phyloP scores from a whole-genome alignment of 179 eudicot genomes.

The Beta macrorhiza region DNA sequence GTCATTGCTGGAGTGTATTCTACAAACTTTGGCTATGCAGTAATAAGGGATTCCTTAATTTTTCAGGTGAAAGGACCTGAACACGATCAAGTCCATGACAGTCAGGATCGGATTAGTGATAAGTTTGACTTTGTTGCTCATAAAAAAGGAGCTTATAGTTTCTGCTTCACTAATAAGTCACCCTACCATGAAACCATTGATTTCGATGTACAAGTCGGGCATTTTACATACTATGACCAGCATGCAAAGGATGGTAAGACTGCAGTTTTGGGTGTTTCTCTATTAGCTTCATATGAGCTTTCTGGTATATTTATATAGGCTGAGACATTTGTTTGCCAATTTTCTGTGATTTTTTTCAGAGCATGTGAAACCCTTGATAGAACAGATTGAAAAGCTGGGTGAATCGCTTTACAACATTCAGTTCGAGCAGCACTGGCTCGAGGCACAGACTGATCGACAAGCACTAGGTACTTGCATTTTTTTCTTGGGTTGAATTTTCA shows the following conservation, averaged over 20 bases:
- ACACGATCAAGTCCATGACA: conserved; percentile 66
- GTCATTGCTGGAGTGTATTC: not conserved
- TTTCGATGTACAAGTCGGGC: conserved; percentile 69
- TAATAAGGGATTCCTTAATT: not conserved
- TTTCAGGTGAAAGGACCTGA: conserved; percentile 73
- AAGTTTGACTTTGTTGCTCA: conserved; percentile 69
- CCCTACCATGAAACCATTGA: conserved; percentile 84
- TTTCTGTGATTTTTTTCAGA: conserved; percentile 42
- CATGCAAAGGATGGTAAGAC: conserved; percentile 80
- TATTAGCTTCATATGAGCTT: conserved; percentile 11
- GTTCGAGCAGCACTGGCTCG: conserved; percentile 85
- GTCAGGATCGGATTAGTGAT: conserved; percentile 57
- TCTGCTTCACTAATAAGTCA: conserved; percentile 75
- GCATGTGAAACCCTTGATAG: conserved; percentile 75
- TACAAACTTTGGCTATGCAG: conserved; percentile 8
- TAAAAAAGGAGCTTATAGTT: conserved; percentile 58
- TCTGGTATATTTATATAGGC: not conserved
- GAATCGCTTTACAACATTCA: conserved; percentile 78
- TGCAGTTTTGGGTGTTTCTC: not conserved
- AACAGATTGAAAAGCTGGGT: conserved; percentile 64
- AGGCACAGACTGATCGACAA: conserved; percentile 83
- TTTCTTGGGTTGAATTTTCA: not conserved
- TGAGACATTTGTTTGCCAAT: not conserved
- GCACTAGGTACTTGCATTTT: conserved; percentile 49
- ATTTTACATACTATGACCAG: conserved; percentile 58